Evolutionary conservation across 2,329 filamentous ascomycete genomes (phyloP).

Genomic region (Penicillium sp.): DNA sequence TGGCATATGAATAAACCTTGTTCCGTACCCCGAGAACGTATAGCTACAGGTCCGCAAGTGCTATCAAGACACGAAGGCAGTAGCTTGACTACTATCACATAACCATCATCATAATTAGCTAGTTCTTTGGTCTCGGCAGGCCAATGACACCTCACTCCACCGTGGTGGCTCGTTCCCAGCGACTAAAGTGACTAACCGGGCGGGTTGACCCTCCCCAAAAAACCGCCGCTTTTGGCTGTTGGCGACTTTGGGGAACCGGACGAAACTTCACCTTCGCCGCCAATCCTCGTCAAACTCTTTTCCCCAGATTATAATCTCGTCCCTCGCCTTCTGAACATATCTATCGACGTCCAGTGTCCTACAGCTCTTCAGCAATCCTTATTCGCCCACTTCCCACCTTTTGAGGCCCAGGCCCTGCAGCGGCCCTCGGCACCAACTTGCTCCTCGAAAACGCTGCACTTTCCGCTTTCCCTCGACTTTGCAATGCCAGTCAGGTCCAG

Average conservation of each 20-base stretch:
- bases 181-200: background rate
- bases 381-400: background rate
- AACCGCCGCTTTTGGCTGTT: background rate
- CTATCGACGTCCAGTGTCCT: background rate
- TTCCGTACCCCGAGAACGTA: background rate
- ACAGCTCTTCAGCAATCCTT: constrained; percentile 1
- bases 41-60: background rate
- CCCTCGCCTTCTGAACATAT: background rate
- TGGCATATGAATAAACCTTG: background rate
- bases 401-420: background rate
- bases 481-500: constrained; percentile 31
- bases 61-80: background rate
- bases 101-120: background rate
- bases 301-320: background rate
- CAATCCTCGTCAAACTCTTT: background rate
- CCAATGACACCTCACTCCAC: constrained; percentile 2
- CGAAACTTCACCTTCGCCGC: background rate
- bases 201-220: background rate
- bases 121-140: background rate
- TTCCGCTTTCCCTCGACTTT: constrained; percentile 16
- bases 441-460: constrained; percentile 8
- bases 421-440: constrained; percentile 13
- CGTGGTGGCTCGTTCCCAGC: background rate
- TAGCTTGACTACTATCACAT: background rate
- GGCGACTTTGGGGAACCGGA: background rate